These are phyloP conservation scores for Persicaria maculosa DNA, from an alignment of 148 eudicot species.

Conservation along the genomic window DNA sequence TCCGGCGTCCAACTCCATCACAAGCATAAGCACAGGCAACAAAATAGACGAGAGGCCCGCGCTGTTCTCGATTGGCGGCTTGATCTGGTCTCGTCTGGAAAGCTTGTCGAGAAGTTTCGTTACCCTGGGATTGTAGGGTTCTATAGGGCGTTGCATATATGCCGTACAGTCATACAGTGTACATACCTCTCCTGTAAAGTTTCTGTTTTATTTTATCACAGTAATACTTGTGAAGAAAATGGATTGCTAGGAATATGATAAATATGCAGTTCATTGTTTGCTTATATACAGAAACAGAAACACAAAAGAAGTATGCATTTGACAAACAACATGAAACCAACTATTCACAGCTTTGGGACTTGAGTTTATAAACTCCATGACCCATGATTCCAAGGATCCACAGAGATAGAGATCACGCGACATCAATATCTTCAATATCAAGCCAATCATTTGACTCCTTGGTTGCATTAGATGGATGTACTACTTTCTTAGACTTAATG, in stretches of 20 bases:
- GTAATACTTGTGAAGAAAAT: too few relatives aligned
- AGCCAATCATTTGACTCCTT: conserved; percentile 61
- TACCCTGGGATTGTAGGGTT: conserved; percentile 20
- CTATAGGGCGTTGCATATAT: neutral
- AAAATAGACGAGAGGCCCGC: conserved; percentile 17
- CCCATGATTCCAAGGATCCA: neutral
- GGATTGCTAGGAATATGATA: too few relatives aligned
- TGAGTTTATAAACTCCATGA: neutral
- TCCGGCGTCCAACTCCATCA: neutral
- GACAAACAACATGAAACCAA: neutral
- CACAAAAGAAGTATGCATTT: neutral
- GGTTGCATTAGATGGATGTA: conserved; percentile 23
- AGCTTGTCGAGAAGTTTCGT: conserved; percentile 28
- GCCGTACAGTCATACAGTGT: neutral
- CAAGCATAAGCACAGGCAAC: neutral
- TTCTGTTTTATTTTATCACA: too few relatives aligned
- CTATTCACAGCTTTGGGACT: conserved; percentile 11
- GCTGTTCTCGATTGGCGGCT: conserved; percentile 32
- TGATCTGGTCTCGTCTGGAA: conserved; percentile 44
- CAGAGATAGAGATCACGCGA: conserved; percentile 26
- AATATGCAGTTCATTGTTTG: neutral
- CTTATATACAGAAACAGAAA: conserved; percentile 3
- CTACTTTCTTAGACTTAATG: conserved; percentile 36
- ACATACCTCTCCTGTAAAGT: too few relatives aligned
- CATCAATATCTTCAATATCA: conserved; percentile 49